Conservation (phyloP, 2,329 filamentous ascomycete species). For the Colletotrichum graminicola region DNA sequence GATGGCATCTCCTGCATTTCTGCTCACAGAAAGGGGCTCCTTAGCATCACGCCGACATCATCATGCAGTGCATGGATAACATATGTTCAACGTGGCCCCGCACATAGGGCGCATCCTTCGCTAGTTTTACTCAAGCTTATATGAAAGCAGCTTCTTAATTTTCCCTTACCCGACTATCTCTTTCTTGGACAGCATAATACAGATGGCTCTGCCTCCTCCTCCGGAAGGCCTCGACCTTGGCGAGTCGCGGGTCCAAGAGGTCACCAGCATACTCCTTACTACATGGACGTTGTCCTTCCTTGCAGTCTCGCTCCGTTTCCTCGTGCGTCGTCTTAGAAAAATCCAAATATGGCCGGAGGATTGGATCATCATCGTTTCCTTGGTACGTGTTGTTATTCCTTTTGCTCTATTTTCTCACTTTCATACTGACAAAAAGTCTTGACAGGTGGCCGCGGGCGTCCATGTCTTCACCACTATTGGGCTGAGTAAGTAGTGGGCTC, state of each 20-base stretch:
- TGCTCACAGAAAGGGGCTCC: too few relatives aligned
- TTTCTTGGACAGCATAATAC: too few relatives aligned
- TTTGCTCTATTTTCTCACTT: neutral
- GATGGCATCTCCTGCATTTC: too few relatives aligned
- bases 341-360: constrained; percentile 45
- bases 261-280: constrained; percentile 41
- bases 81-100: neutral
- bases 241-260: constrained; percentile 40
- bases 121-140: neutral
- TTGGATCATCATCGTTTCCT: constrained; percentile 44
- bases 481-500: constrained; percentile 41
- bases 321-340: constrained; percentile 42
- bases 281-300: constrained; percentile 42
- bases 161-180: neutral
- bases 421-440: neutral
- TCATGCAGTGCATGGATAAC: neutral
- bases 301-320: constrained; percentile 43
- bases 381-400: constrained; percentile 37
- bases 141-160: neutral
- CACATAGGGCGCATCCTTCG: neutral
- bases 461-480: constrained; percentile 41
- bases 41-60: too few relatives aligned
- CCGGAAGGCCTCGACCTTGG: constrained; percentile 41
- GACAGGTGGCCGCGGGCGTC: constrained; percentile 32
- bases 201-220: neutral